Evolutionary conservation across 2,329 filamentous ascomycete genomes (phyloP), one percentile per base, ranked within the genome.

Genomic region (Aureobasidium sp.): DNA sequence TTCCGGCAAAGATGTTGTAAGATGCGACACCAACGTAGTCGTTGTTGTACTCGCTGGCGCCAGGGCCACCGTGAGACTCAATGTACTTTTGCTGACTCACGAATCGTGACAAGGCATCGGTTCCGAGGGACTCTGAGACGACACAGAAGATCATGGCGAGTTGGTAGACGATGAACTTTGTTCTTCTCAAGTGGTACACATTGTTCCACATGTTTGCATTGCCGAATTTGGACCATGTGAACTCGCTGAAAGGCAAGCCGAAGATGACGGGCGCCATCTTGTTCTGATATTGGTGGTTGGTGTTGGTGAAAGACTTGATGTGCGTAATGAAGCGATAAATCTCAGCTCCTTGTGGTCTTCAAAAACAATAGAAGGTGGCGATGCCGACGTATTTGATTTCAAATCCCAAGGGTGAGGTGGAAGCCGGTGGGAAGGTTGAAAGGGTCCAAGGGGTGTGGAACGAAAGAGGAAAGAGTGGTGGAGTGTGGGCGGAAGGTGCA

Each of bases 91-190:
- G 80, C 67, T 83, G 78, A 61, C 83, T 77, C 52, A 82, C 73
- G 67, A 84, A 84, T 69, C 82, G 81, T 81, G 79, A 81, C 25
- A 85, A 68, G 3, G 78, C 80, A 3, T 80, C 80, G 0, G 82
- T 85, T 4, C 82, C 82, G 5, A 84, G 72, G 3, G 80, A 82
- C 67, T 84, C 82, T 2, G 81, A 83, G 29, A 81, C 76, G 15
- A 84, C 81, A 65, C 80, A 82, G 64, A 80, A 75, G 55, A 85
- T 82, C 80, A 84, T 81, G 64, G 82, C 82, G 62, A 79, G 73
- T 69, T 85, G 83, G 68, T 85, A 85, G 62, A 84, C 77, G 64
- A 83, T 78, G 75, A 85, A 84, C 67, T 83, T 84, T 9, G 80
- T 82, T 22, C 80, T 76, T 47, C 82, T 79, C 3, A 83, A 71